phyloP scores from a whole-genome alignment of 306 rosid genomes.

The Ormosia semicastrata region DNA sequence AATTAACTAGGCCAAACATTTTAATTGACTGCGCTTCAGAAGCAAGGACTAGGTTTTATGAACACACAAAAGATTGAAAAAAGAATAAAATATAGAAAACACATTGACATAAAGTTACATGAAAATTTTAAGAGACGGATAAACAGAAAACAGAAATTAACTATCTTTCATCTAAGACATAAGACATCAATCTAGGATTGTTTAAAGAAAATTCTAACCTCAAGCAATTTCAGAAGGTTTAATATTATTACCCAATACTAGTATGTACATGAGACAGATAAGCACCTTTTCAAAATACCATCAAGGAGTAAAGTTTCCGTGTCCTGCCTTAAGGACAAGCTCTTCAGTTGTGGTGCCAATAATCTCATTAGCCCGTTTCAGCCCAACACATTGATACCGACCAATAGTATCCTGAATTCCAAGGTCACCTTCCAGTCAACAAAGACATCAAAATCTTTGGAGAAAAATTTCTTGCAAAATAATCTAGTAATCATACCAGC shows the following conservation, averaged over 20 bases:
- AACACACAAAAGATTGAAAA: neutral
- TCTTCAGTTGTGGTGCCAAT: conserved; percentile 96
- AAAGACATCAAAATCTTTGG: conserved; percentile 10
- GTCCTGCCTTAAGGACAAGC: conserved; percentile 69
- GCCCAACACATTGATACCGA: conserved; percentile 72
- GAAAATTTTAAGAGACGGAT: neutral
- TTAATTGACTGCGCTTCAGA: neutral
- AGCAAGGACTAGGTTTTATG: conserved; percentile 14
- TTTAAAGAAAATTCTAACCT: neutral
- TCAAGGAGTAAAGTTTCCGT: conserved; percentile 39
- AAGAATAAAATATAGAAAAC: neutral
- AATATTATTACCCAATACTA: conserved; percentile 15
- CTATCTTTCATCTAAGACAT: conserved; percentile 12
- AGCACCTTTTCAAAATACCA: conserved; percentile 22
- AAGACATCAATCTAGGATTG: neutral
- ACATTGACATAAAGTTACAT: neutral
- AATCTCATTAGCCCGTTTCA: conserved; percentile 88
- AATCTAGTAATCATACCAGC: neutral
- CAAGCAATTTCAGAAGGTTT: conserved; percentile 10
- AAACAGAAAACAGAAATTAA: conserved; percentile 10
- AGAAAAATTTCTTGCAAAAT: neutral
- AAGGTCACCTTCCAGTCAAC: conserved; percentile 13
- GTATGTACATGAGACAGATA: conserved; percentile 16
- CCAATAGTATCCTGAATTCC: conserved; percentile 75
- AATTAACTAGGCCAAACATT: neutral